Conservation (phyloP, 768 basidiomycete species). For the Auriscalpium microsporum region DNA sequence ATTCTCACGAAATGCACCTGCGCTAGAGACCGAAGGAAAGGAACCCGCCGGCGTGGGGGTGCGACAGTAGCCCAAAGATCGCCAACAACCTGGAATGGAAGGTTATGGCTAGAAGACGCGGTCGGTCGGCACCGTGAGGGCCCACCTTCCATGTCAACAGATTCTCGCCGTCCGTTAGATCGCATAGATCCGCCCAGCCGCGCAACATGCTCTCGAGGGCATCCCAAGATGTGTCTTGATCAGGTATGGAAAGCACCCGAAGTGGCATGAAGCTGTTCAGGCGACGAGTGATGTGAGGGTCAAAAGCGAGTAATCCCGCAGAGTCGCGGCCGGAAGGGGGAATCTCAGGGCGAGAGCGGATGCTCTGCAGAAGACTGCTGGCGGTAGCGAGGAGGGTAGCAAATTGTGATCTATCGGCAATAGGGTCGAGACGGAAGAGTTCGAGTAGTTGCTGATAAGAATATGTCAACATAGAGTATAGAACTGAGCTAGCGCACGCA, state of each 20-base stretch:
- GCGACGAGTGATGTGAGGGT: conserved; percentile 57
- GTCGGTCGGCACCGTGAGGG: neutral
- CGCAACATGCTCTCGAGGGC: conserved; percentile 41
- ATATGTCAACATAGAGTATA: neutral
- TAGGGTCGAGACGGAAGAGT: conserved; percentile 36
- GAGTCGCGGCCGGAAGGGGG: conserved; percentile 36
- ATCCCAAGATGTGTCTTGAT: conserved; percentile 43
- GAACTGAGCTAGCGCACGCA: neutral
- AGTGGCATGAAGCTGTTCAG: conserved; percentile 63
- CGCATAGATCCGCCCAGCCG: conserved; percentile 45
- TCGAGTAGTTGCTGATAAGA: conserved; percentile 39
- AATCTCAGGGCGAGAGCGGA: conserved; percentile 29
- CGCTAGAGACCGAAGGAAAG: conserved; percentile 56
- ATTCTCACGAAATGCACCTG: conserved; percentile 36
- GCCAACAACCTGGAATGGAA: conserved; percentile 35
- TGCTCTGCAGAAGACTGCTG: conserved; percentile 30
- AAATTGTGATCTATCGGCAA: conserved; percentile 29
- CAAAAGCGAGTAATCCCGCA: conserved; percentile 46
- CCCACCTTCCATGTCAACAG: conserved; percentile 59
- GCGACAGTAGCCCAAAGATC: conserved; percentile 41
- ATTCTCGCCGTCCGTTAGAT: conserved; percentile 34
- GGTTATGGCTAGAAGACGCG: neutral
- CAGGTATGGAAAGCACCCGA: conserved; percentile 45
- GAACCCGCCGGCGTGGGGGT: conserved; percentile 30
- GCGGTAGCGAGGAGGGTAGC: conserved; percentile 32